Evolutionary conservation across 306 rosid genomes (phyloP), one percentile per base, ranked within the genome.

Genomic region (Ammopiptanthus mongolicus): DNA sequence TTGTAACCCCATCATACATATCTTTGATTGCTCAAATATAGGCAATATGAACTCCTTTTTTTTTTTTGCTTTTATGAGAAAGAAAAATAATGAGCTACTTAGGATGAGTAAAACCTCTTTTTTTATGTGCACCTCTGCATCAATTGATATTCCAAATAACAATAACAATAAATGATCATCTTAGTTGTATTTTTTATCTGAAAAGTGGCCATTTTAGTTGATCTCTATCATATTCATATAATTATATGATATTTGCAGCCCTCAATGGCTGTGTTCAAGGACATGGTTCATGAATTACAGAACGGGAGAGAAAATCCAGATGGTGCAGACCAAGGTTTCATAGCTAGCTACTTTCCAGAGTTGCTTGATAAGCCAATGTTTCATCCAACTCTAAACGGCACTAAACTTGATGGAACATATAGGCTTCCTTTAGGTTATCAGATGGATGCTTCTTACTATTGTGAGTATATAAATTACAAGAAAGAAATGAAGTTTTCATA

Each of bases 251-350:
- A 64, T 47, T 36, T 86, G 81, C 92, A 95, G 99, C 99, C 99
- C 12, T 95, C 99, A 21, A 81, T 29, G 82, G 42, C 28, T 1
- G 93, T 95, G 69, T 95, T 95, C 85, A 83, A 92, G 50, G 88
- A 92, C 87, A 90, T 95, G 99, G 83, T 86, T 46, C 73, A 80
- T 69, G 91, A 89, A 79, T 74, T 95, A 72, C 65, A 75, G 33
- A 86, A 67, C 11, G 97, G 90, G 18, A 89, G 96, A 81, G 87
- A 89, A 5, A 95, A 95, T 65, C 87, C 97, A 47, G 99, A 95
- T 85, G 99, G 99, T 14, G 99, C 99, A 7, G 99, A 95, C 78
- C 99, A 95, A 75, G 99, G 99, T 4, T 95, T 95, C 81, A 95
- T 95, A 7, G 81, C 96, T 12, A 82, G 96, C 84, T 95, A 87